Evolutionary conservation across 805 yeast species (phyloP).

Genomic region (Nakazawaea wickerhamii): DNA sequence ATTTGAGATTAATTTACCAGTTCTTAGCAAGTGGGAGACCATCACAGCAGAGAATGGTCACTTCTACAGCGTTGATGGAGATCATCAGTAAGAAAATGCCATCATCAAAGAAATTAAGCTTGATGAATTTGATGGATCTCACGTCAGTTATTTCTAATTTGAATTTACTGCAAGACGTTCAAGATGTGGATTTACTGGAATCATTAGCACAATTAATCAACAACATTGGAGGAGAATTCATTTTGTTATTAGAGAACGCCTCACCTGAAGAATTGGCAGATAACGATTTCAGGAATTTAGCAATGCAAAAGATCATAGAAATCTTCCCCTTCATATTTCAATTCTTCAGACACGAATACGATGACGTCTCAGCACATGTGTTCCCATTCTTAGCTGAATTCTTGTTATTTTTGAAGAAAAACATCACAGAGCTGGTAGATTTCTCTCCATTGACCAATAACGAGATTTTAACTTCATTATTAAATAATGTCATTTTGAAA

Average conservation of each 20-base stretch:
- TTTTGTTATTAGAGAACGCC: slow-evolving; percentile 57
- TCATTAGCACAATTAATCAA: slow-evolving; percentile 69
- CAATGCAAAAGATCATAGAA: slow-evolving; percentile 44
- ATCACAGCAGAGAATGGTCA: slow-evolving; percentile 44
- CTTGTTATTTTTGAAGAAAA: slow-evolving; percentile 62
- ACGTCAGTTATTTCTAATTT: slow-evolving; percentile 43
- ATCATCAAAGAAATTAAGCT: slow-evolving; percentile 50
- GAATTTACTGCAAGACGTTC: slow-evolving; percentile 35
- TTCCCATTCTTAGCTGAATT: slow-evolving; percentile 77
- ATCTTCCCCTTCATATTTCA: slow-evolving; percentile 69
- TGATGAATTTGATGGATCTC: slow-evolving; percentile 64
- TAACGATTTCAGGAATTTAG: slow-evolving; percentile 30
- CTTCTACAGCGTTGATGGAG: slow-evolving; percentile 51
- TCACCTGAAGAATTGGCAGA: slow-evolving; percentile 30
- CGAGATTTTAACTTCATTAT: slow-evolving; percentile 56
- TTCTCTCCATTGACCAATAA: slow-evolving; percentile 25
- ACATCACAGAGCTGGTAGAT: slow-evolving; percentile 29
- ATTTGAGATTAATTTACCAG: slow-evolving; percentile 51
- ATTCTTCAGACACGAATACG: slow-evolving; percentile 77
- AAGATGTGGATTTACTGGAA: slow-evolving; percentile 67
- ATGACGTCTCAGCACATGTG: slow-evolving; percentile 80
- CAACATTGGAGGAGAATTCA: slow-evolving; percentile 68
- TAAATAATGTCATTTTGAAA: slow-evolving; percentile 68
- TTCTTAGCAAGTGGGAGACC: slow-evolving; percentile 33
- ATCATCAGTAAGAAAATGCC: slow-evolving; percentile 56